phyloP scores from a whole-genome alignment of 768 basidiomycete genomes.

The Dentipellis sp. region DNA sequence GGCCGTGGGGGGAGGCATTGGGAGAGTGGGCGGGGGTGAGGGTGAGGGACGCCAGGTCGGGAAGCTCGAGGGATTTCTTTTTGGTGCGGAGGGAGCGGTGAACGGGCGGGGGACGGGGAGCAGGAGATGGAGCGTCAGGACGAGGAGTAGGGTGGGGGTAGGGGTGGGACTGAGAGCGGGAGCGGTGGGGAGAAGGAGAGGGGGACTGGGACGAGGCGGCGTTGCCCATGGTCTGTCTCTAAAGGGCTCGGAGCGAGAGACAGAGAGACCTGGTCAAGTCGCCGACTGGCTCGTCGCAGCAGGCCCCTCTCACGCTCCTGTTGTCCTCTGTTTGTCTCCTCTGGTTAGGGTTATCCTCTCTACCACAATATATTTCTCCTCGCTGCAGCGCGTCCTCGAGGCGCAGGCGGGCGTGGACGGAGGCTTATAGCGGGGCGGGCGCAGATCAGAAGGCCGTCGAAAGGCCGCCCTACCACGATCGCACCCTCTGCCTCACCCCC shows the following conservation, averaged over 20 bases:
- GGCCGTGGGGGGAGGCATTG: slow-evolving; percentile 32
- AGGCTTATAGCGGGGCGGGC: no score
- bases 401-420: no score
- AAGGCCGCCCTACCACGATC: no score
- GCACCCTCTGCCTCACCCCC: not conserved
- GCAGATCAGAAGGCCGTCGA: no score
- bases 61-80: slow-evolving; percentile 69
- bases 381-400: no score
- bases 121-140: not conserved
- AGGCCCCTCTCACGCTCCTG: not conserved
- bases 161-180: not conserved
- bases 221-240: not conserved
- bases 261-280: no score
- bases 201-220: not conserved
- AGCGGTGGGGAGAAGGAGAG: not conserved
- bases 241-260: no score
- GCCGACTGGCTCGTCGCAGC: not conserved
- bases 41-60: slow-evolving; percentile 53
- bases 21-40: slow-evolving; percentile 32
- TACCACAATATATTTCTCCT: no score
- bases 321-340: not conserved
- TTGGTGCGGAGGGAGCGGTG: slow-evolving; percentile 57
- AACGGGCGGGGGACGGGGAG: slow-evolving; percentile 29
- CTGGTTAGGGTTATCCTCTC: not conserved
- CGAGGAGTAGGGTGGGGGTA: not conserved